Conservation (phyloP, 805 yeast genomes). For the Yarrowia sp. region DNA sequence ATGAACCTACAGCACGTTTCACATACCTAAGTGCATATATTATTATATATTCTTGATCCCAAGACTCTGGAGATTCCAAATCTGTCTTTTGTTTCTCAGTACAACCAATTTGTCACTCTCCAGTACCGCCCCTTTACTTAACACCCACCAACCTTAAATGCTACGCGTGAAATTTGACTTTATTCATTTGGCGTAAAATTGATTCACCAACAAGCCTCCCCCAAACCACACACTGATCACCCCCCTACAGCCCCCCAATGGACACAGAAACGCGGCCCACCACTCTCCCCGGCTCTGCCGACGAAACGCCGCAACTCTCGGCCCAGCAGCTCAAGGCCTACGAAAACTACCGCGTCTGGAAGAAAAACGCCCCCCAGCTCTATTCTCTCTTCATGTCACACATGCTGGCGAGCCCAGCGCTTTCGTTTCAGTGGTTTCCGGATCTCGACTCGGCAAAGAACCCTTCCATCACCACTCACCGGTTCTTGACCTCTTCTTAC, state of each 20-base stretch:
- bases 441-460: slow-evolving; percentile 40
- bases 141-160: too few relatives aligned
- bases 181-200: slow-evolving; percentile 22
- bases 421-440: slow-evolving; percentile 62
- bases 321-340: slow-evolving; percentile 3
- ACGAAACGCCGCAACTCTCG: not conserved
- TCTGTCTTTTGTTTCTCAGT: too few relatives aligned
- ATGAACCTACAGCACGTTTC: too few relatives aligned
- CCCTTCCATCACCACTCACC: not conserved
- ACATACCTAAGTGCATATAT: too few relatives aligned
- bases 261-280: not conserved
- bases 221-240: not conserved
- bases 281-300: not conserved
- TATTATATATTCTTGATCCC: too few relatives aligned
- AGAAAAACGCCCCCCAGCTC: slow-evolving; percentile 57
- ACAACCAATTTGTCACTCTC: too few relatives aligned
- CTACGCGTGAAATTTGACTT: not conserved
- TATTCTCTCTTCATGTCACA: slow-evolving; percentile 54
- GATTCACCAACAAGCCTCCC: not conserved
- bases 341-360: slow-evolving; percentile 51
- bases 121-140: too few relatives aligned
- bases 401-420: slow-evolving; percentile 63
- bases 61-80: too few relatives aligned
- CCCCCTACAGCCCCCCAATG: not conserved
- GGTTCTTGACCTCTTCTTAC: not conserved